Evolutionary conservation across 208 protist genomes (phyloP).

Genomic region (Trypanosoma platydactyli): DNA sequence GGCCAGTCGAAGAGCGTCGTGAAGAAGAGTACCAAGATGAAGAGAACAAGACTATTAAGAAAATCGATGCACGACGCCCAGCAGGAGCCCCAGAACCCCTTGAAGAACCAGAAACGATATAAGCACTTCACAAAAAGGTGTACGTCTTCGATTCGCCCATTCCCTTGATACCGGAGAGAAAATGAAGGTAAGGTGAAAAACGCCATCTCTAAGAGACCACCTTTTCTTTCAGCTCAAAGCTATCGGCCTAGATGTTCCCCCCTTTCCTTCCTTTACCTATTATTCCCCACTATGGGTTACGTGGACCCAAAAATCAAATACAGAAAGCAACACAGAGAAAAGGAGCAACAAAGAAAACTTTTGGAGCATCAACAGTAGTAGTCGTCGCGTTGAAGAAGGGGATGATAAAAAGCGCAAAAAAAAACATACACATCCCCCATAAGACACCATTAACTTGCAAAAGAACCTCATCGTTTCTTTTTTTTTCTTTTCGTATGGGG

Average conservation of each 20-base stretch:
- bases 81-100: conserved; percentile 65
- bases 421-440: too few species aligned
- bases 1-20: conserved; percentile 68
- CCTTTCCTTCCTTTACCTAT: too few species aligned
- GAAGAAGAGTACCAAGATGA: conserved; percentile 50
- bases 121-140: conserved; percentile 64
- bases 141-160: conserved; percentile 58
- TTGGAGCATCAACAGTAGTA: neutral
- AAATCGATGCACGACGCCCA: conserved; percentile 61
- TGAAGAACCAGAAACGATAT: conserved; percentile 77
- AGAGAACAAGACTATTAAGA: conserved; percentile 61
- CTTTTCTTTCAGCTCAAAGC: neutral
- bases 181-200: conserved; percentile 25
- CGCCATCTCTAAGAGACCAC: conserved; percentile 16
- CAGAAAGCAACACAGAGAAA: neutral
- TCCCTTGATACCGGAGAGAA: conserved; percentile 51
- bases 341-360: neutral
- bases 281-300: too few species aligned
- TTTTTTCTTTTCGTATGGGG: neutral
- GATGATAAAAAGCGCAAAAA: too few species aligned
- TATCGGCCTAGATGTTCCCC: neutral
- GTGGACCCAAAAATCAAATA: neutral
- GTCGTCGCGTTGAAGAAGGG: too few species aligned
- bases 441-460: too few species aligned
- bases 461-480: neutral